phyloP scores from a whole-genome alignment of 2,329 filamentous ascomycete genomes.

The Colletotrichum shisoi region DNA sequence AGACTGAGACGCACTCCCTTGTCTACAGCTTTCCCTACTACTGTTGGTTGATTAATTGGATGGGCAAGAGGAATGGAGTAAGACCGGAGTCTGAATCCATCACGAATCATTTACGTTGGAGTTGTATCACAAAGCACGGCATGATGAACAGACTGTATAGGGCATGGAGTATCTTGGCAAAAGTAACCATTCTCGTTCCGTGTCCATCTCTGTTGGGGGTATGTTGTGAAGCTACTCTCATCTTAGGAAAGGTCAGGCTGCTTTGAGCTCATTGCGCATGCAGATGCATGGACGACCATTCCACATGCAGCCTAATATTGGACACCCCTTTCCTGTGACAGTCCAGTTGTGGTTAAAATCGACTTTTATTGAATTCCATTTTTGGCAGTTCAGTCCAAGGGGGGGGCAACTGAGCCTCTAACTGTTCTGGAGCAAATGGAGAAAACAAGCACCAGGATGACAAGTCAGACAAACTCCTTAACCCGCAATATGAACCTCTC shows the following conservation, averaged over 20 bases:
- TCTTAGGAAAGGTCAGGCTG: not conserved
- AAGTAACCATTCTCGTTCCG: not conserved
- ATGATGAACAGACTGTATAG: slow-evolving; percentile 20
- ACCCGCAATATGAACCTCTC: not conserved
- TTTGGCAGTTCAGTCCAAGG: not conserved
- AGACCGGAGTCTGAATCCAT: slow-evolving; percentile 18
- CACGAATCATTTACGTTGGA: slow-evolving; percentile 1
- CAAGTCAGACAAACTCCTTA: not conserved
- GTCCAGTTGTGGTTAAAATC: not conserved
- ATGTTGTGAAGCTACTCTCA: not conserved
- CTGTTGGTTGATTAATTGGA: slow-evolving; percentile 13
- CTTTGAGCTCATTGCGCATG: no score
- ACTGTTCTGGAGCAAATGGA: not conserved
- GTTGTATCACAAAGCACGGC: not conserved
- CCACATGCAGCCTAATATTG: not conserved
- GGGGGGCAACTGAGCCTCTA: not conserved
- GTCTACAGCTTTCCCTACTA: not conserved
- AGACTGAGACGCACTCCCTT: not conserved
- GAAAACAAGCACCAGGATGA: not conserved
- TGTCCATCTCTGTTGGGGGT: not conserved
- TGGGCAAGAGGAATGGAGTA: not conserved
- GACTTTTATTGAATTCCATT: slow-evolving; percentile 2
- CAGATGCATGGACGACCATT: not conserved
- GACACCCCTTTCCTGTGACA: not conserved
- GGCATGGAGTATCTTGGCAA: slow-evolving; percentile 3